Evolutionary conservation across 129 eudicot genomes (phyloP).

Genomic region (Dittrichia graveolens): DNA sequence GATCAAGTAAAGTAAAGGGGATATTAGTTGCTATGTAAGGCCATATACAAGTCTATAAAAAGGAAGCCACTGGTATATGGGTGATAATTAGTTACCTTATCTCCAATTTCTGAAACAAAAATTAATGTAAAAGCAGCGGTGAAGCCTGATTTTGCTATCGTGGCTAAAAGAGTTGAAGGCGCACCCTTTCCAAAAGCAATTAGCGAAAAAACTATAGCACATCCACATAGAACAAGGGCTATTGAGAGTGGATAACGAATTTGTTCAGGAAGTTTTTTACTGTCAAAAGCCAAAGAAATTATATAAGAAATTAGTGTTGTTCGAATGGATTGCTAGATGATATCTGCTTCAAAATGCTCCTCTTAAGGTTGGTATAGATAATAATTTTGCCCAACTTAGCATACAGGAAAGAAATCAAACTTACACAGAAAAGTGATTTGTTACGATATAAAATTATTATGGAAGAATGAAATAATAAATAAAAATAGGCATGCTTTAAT

Average conservation of each 20-base stretch:
- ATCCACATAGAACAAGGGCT: conserved; percentile 76
- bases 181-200: conserved; percentile 69
- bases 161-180: conserved; percentile 77
- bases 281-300: conserved; percentile 44
- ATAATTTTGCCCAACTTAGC: no score
- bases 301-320: conserved; percentile 22
- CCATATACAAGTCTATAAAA: conserved; percentile 18
- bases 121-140: conserved; percentile 92
- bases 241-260: conserved; percentile 75
- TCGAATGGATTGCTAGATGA: not conserved
- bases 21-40: conserved; percentile 28
- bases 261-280: conserved; percentile 60
- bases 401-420: no score
- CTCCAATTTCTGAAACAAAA: conserved; percentile 95
- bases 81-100: conserved; percentile 57
- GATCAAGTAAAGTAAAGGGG: conserved; percentile 43
- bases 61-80: conserved; percentile 5
- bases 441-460: no score
- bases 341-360: not conserved
- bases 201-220: conserved; percentile 69
- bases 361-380: no score
- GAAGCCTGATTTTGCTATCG: conserved; percentile 95
- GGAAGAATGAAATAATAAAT: no score
- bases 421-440: no score
- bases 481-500: no score